Evolutionary conservation across 768 basidiomycete species (phyloP).

Genomic region (Hydnum rufescens): DNA sequence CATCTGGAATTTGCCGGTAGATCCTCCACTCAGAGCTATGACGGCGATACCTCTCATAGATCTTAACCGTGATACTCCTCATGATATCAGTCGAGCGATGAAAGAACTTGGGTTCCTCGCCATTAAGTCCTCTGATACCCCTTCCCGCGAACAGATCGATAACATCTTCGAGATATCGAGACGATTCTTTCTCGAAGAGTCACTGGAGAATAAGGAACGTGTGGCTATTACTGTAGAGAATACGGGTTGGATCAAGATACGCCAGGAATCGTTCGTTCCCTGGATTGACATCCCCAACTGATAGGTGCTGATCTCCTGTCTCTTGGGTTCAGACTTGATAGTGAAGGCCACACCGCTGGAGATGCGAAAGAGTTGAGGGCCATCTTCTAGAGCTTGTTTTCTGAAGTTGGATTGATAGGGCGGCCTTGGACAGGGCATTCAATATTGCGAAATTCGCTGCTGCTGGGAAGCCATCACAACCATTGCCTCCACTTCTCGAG

Average conservation of each 20-base stretch:
- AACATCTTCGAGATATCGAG: constrained; percentile 7
- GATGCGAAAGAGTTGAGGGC: constrained; percentile 10
- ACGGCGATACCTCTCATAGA: not conserved
- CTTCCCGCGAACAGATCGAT: not conserved
- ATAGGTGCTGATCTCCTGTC: not conserved
- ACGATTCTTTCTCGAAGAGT: constrained; percentile 10
- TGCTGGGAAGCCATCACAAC: constrained; percentile 7
- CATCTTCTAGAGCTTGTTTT: not conserved
- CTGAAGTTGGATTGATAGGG: too few species aligned
- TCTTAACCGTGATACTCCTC: not conserved
- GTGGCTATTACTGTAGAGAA: constrained; percentile 9
- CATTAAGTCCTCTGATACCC: constrained; percentile 2
- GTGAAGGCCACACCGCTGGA: constrained; percentile 3
- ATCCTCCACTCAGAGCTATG: not conserved
- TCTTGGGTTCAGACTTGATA: constrained; percentile 9
- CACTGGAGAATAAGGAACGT: constrained; percentile 5
- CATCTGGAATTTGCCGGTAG: not conserved
- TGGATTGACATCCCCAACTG: not conserved
- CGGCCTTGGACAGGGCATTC: constrained; percentile 10
- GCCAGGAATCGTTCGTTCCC: constrained; percentile 8
- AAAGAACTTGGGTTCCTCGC: constrained; percentile 9
- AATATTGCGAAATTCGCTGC: constrained; percentile 8
- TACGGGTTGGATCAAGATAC: constrained; percentile 7
- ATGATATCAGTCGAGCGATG: constrained; percentile 3
- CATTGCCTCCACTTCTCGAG: constrained; percentile 7